A percentile compares a stretch with the other conserved stretches of the same genome.
Evolutionary conservation across 2,329 filamentous ascomycete species (phyloP).

Genomic region (Aspergillus arachidicola): DNA sequence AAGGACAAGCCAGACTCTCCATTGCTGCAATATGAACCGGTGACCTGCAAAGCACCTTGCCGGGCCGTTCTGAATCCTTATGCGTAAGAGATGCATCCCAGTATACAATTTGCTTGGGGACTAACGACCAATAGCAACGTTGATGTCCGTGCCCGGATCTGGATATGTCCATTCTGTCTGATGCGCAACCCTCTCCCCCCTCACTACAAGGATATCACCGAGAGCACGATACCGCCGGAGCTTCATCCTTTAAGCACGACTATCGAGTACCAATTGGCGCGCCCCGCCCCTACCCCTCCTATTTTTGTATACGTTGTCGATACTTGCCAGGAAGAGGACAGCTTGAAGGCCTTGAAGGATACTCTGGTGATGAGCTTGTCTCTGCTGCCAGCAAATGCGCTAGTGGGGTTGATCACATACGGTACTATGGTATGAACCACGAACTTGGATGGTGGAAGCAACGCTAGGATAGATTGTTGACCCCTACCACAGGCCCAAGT

Average conservation of each 20-base stretch:
- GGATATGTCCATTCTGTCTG: slow-evolving; percentile 71
- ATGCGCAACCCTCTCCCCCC: slow-evolving; percentile 67
- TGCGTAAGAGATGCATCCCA: slow-evolving; percentile 63
- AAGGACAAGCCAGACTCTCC: slow-evolving; percentile 91
- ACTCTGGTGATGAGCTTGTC: slow-evolving; percentile 69
- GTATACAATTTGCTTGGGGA: slow-evolving; percentile 16
- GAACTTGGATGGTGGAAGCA: slow-evolving; percentile 11
- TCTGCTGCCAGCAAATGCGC: slow-evolving; percentile 63
- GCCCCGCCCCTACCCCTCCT: slow-evolving; percentile 65
- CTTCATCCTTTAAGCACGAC: slow-evolving; percentile 67
- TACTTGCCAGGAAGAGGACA: slow-evolving; percentile 70
- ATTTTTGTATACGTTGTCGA: slow-evolving; percentile 71
- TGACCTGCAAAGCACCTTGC: slow-evolving; percentile 95
- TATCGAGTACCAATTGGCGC: slow-evolving; percentile 66
- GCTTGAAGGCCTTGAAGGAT: slow-evolving; percentile 67
- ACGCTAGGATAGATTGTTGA: slow-evolving; percentile 16
- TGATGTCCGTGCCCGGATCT: slow-evolving; percentile 66
- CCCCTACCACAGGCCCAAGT: slow-evolving; percentile 71
- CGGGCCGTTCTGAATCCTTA: slow-evolving; percentile 95
- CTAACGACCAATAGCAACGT: slow-evolving; percentile 55
- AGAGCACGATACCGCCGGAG: slow-evolving; percentile 66
- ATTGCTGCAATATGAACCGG: slow-evolving; percentile 90
- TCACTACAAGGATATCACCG: slow-evolving; percentile 71
- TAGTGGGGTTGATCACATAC: slow-evolving; percentile 67
- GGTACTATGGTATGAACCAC: slow-evolving; percentile 77